phyloP scores from a whole-genome alignment of 192 early-diverging fungal genomes.

The Glomus cerebriforme region DNA sequence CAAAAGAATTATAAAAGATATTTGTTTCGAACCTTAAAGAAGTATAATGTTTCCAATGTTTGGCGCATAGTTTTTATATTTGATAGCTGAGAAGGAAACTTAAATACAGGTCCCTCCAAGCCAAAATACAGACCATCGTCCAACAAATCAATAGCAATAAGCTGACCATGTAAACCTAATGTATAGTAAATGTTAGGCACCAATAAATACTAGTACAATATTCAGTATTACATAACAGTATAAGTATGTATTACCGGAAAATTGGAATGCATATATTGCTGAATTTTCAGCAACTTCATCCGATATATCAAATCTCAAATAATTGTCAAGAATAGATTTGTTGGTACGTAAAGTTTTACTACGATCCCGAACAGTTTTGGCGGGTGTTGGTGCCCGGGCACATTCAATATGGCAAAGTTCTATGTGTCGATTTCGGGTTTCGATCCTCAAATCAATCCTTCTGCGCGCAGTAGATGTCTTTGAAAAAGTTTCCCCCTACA shows the following conservation, averaged over 20 bases:
- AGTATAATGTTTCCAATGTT: too few relatives aligned
- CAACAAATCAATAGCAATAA: constrained; percentile 25
- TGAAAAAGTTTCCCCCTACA: not conserved
- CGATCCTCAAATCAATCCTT: constrained; percentile 21
- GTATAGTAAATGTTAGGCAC: too few relatives aligned
- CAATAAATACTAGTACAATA: too few relatives aligned
- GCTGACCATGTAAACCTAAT: not conserved
- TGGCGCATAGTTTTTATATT: too few relatives aligned
- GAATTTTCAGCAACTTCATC: constrained; percentile 2
- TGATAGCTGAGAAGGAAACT: not conserved
- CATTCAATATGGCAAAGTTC: constrained; percentile 23
- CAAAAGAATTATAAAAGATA: too few relatives aligned
- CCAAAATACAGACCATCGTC: constrained; percentile 32
- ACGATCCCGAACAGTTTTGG: constrained; percentile 22
- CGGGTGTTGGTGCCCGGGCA: not conserved
- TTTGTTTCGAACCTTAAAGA: too few relatives aligned
- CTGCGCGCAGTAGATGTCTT: not conserved
- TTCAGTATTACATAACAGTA: too few relatives aligned
- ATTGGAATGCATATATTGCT: not conserved
- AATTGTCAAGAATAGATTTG: not conserved
- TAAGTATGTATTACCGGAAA: not conserved
- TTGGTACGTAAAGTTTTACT: not conserved
- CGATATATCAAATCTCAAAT: not conserved
- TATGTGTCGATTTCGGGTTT: not conserved
- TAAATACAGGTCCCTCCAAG: constrained; percentile 6